Base-by-base conservation (phyloP, 208 protist genomes). In the Porcisia hertigi region DNA sequence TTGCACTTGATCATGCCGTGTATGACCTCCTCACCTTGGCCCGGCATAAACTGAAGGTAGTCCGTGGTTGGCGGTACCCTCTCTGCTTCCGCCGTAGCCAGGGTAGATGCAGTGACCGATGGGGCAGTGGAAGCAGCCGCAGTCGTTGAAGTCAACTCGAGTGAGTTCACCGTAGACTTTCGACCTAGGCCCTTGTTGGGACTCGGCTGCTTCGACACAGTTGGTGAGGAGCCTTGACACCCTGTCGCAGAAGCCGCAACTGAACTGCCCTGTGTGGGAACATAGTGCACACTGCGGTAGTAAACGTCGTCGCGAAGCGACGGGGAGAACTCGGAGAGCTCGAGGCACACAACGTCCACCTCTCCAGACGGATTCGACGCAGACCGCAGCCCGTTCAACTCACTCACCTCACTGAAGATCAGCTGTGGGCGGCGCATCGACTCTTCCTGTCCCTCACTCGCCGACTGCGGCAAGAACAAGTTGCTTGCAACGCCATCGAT, bases 1-100 rank as follows among this genome's bases (percentile, higher is more conserved):
- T 86, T 92, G 80, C 94, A 97, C 81, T 97, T 97, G 54, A 87
- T 80, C 81, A 96, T 92, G 55, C 94, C 94, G 69, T 97, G 92
- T 41, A 96, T 84, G 43, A 93, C 71, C 58, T 91, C 86, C 43
- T 86, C 71, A 25, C 90, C 91, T 45, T 86, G 70, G 20, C 83
- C 86, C 1, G 90, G 88, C 85, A 95, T 93, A 72, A 89, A 91
- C 25, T 87, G 81, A 41, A 93, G 79, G 80, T 94, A 93, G 71
- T 89, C 69, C 47, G 77, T 75, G 20, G 84, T 70, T 20, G 65
- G 57, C 45, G 41, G 14, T 11, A 18, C 67, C 82, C 47, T 83
- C 53, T 49, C 57, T 52, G 41, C 70, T 9, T 65, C 41, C 20
- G 65, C 72, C 8, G 78, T 23, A 4, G 72, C 54, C 2, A 66